Percentiles rank a stretch among this genome's conserved stretches.
phyloP scores from a whole-genome alignment of 2,329 filamentous ascomycete genomes.

The Calonectria crousiana region DNA sequence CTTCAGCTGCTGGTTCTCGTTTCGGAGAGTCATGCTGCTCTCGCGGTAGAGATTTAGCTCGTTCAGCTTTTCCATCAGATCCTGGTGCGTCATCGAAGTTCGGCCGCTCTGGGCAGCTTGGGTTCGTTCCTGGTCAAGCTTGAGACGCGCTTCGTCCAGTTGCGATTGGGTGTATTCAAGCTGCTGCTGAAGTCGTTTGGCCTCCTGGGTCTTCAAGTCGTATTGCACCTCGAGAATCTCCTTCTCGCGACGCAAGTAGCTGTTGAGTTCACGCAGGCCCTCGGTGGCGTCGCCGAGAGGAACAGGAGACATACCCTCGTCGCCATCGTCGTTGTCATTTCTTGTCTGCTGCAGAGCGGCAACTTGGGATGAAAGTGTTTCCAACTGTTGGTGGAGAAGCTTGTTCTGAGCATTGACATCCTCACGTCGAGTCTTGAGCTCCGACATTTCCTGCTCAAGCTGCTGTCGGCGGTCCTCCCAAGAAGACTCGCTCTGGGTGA shows the following conservation, averaged over 20 bases:
- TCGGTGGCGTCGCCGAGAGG: constrained; percentile 73
- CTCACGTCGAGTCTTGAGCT: constrained; percentile 82
- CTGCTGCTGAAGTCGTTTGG: constrained; percentile 89
- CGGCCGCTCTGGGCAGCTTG: constrained; percentile 79
- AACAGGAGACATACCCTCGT: constrained; percentile 66
- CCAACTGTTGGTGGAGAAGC: constrained; percentile 88
- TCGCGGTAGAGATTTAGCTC: constrained; percentile 97
- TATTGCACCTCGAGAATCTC: constrained; percentile 98
- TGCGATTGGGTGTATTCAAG: constrained; percentile 88
- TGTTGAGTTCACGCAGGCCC: constrained; percentile 89
- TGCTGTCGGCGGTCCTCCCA: constrained; percentile 87
- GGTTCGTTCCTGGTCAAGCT: constrained; percentile 89
- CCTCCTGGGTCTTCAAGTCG: constrained; percentile 88
- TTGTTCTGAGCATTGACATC: constrained; percentile 92
- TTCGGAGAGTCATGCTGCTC: constrained; percentile 90
- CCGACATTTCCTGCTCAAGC: constrained; percentile 85
- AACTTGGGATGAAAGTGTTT: constrained; percentile 85
- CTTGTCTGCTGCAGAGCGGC: constrained; percentile 82
- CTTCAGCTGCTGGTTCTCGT: constrained; percentile 85
- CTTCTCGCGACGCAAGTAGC: constrained; percentile 93
- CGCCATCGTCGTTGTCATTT: constrained; percentile 60
- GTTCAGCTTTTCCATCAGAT: constrained; percentile 93
- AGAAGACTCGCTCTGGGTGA: constrained; percentile 85
- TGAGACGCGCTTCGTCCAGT: constrained; percentile 88
- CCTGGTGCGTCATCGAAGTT: constrained; percentile 83